A percentile compares a stretch with the other conserved stretches of the same genome.
phyloP scores from a whole-genome alignment of 2,329 filamentous ascomycete genomes.

The Thermothelomyces thermophilus region DNA sequence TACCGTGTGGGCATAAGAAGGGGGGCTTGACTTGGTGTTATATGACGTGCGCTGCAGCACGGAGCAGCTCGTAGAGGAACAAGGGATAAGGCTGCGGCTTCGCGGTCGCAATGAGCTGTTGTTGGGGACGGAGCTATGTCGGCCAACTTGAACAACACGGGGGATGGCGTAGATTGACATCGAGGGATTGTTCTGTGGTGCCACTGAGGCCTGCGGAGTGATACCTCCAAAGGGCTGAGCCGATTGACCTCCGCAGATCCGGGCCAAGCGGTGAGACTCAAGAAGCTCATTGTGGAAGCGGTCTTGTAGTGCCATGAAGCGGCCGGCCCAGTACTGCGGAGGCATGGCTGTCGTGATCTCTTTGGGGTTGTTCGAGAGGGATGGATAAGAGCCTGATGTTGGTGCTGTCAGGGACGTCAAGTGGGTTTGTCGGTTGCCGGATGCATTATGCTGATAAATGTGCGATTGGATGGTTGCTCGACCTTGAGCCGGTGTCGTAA shows the following conservation, averaged over 20 bases:
- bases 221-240: not conserved
- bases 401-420: not conserved
- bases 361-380: constrained; percentile 23
- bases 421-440: not conserved
- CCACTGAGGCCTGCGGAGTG: not conserved
- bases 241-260: constrained; percentile 20
- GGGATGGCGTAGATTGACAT: constrained; percentile 18
- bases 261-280: constrained; percentile 19
- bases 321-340: constrained; percentile 55
- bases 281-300: constrained; percentile 40
- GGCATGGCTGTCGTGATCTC: constrained; percentile 39
- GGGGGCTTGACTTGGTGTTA: not conserved
- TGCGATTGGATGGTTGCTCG: not conserved
- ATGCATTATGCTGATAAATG: not conserved
- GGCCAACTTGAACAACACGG: constrained; percentile 8
- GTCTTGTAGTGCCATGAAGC: constrained; percentile 52
- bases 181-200: constrained; percentile 20
- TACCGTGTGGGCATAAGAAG: not conserved
- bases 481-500: not conserved
- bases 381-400: not conserved
- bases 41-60: constrained; percentile 13
- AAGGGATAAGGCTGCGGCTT: constrained; percentile 18
- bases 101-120: not conserved
- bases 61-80: constrained; percentile 23
- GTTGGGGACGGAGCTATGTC: not conserved